Conservation (phyloP, 2,329 filamentous ascomycete genomes). For the Coleophoma cylindrospora region DNA sequence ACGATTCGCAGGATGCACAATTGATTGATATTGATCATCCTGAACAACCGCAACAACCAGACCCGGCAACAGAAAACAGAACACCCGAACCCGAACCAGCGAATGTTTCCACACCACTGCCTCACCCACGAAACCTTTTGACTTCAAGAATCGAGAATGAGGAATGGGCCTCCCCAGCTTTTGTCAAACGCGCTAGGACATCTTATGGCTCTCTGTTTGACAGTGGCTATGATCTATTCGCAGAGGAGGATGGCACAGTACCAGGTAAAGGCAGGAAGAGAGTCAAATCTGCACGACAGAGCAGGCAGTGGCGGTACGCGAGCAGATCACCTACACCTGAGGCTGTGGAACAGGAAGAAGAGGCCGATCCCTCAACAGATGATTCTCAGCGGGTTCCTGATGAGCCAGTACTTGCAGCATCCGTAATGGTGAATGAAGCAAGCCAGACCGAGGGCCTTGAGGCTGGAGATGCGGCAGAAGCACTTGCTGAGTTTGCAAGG, state of each 20-base stretch:
- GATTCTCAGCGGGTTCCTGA: not conserved
- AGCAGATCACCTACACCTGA: conserved; percentile 69
- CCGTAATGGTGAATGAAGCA: conserved; percentile 31
- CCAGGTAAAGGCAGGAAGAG: conserved; percentile 62
- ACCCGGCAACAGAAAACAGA: conserved; percentile 8
- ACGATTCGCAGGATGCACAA: conserved; percentile 41
- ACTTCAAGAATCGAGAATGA: conserved; percentile 31
- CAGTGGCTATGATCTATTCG: conserved; percentile 59
- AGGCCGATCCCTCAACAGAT: conserved; percentile 1
- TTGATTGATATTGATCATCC: conserved; percentile 48
- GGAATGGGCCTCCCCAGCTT: conserved; percentile 74
- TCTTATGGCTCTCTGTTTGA: conserved; percentile 66
- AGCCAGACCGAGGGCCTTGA: conserved; percentile 34
- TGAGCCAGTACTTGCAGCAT: conserved; percentile 9
- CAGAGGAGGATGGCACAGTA: conserved; percentile 59
- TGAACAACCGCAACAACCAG: conserved; percentile 15
- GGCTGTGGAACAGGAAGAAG: conserved; percentile 11
- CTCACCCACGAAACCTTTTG: conserved; percentile 20
- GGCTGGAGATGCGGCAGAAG: conserved; percentile 12
- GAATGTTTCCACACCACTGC: conserved; percentile 7
- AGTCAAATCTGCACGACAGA: conserved; percentile 57
- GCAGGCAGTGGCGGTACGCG: conserved; percentile 68
- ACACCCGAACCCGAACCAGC: conserved; percentile 19
- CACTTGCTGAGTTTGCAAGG: conserved; percentile 13
- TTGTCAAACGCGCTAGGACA: conserved; percentile 65